Evolutionary conservation across 805 yeast species (phyloP).

Genomic region (Pichia pseudocactophila): DNA sequence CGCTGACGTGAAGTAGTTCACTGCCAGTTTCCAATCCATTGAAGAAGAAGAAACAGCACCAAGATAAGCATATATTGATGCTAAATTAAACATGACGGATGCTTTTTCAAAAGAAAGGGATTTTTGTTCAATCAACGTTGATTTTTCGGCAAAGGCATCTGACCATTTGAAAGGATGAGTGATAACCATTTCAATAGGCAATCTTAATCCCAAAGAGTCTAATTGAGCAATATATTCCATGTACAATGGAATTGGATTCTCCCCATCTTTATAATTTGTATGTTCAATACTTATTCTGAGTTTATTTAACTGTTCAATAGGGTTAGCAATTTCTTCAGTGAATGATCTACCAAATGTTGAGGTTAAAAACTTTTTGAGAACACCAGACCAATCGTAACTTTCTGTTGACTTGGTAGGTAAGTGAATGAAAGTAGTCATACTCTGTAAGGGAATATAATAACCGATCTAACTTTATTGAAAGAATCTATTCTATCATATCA

Average conservation of each 20-base stretch:
- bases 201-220: conserved; percentile 67
- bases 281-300: conserved; percentile 54
- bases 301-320: conserved; percentile 44
- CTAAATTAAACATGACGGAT: conserved; percentile 69
- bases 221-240: conserved; percentile 72
- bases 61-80: conserved; percentile 49
- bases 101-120: conserved; percentile 90
- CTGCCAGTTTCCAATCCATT: conserved; percentile 47
- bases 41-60: conserved; percentile 24
- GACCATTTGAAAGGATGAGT: conserved; percentile 58
- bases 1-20: conserved; percentile 58
- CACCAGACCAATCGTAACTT: conserved; percentile 56
- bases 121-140: conserved; percentile 47
- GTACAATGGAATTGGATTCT: conserved; percentile 27
- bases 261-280: conserved; percentile 36
- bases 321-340: conserved; percentile 44
- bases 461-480: too few relatives aligned
- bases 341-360: conserved; percentile 51
- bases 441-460: too few relatives aligned
- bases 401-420: conserved; percentile 38
- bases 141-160: conserved; percentile 51
- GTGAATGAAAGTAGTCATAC: conserved; percentile 22
- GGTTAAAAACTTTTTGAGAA: conserved; percentile 48
- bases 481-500: too few relatives aligned
- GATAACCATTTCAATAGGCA: conserved; percentile 49